phyloP scores from a whole-genome alignment of 768 basidiomycete species.

The Asterophora parasitica region DNA sequence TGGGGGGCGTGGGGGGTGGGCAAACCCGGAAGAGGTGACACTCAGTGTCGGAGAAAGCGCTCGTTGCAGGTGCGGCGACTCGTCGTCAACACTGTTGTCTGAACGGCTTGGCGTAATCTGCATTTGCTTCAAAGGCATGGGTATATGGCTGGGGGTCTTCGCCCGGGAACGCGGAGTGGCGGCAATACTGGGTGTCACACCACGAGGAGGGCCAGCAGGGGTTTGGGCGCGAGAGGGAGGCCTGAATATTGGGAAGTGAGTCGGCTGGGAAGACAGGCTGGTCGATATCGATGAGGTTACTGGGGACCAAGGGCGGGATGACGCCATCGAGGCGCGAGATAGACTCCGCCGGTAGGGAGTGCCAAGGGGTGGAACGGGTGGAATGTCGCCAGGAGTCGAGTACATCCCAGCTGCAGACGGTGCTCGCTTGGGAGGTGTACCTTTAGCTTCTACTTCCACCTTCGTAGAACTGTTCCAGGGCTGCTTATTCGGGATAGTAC shows the following conservation, averaged over 20 bases:
- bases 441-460: slow-evolving; percentile 55
- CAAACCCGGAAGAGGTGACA: slow-evolving; percentile 34
- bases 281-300: slow-evolving; percentile 68
- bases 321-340: slow-evolving; percentile 71
- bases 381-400: slow-evolving; percentile 29
- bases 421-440: slow-evolving; percentile 45
- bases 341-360: slow-evolving; percentile 58
- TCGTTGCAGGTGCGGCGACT: slow-evolving; percentile 43
- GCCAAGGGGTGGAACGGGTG: slow-evolving; percentile 42
- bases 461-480: slow-evolving; percentile 82
- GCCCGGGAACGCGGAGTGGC: slow-evolving; percentile 65
- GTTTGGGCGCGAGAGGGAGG: slow-evolving; percentile 61
- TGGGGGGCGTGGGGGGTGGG: slow-evolving; percentile 66
- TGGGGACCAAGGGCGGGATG: slow-evolving; percentile 79
- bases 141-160: slow-evolving; percentile 78
- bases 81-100: slow-evolving; percentile 30
- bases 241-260: slow-evolving; percentile 35
- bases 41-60: slow-evolving; percentile 59
- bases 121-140: slow-evolving; percentile 50
- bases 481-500: slow-evolving; percentile 33
- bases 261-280: slow-evolving; percentile 47
- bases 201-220: slow-evolving; percentile 32
- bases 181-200: slow-evolving; percentile 29
- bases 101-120: slow-evolving; percentile 23
- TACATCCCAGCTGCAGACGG: slow-evolving; percentile 44